Base-by-base conservation (phyloP, 257 asterid species). In the Striga asiatica region DNA sequence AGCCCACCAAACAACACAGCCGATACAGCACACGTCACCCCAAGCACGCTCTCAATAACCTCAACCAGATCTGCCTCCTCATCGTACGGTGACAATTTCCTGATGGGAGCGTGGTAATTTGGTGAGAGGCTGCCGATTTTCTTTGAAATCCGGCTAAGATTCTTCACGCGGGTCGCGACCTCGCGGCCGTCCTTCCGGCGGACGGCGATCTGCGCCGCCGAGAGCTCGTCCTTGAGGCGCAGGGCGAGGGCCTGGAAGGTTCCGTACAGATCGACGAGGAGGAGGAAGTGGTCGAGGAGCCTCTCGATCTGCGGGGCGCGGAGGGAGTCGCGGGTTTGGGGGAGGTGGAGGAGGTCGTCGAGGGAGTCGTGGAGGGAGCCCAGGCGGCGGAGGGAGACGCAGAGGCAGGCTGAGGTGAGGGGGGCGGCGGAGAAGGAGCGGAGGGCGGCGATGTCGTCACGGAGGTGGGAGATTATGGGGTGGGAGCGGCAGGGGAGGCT, bases 401-500 rank as follows among this genome's bases (percentile, higher is more conserved):
- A 82, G 18, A 88, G 72, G 84, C 86, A 84, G 13, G 65, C 60
- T 0, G 83, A 61, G 56, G 78, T 61, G 8, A 71, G 73, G 65
- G 32, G 35, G n/a, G 50, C 24, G 25, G 47, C 38, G 20, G 79
- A 66, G 83, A 83, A 84, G 0, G 75, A 43, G 19, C 47, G 67
- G 50, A 84, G 76, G 19, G 58, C 74, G 11, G 75, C 60, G 68
- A 82, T 54, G 29, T 72, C 73, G 65, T 78, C 79, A 13, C 68
- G 64, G 73, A 88, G 94, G 42, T 71, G 91, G 67, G 79, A 78
- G 58, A 82, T 76, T 6, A 80, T 66, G 1, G 97, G 91, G 74
- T 84, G 86, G 0, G 96, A 66, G 28, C 84, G 66, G 71, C 94
- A 80, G 0, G 97, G 97, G 8, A 88, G 93, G 68, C 97, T 88